Evolutionary conservation across 148 eudicot species (phyloP), one percentile per base, ranked within the genome.

Genomic region (Rhododendron griersonianum): DNA sequence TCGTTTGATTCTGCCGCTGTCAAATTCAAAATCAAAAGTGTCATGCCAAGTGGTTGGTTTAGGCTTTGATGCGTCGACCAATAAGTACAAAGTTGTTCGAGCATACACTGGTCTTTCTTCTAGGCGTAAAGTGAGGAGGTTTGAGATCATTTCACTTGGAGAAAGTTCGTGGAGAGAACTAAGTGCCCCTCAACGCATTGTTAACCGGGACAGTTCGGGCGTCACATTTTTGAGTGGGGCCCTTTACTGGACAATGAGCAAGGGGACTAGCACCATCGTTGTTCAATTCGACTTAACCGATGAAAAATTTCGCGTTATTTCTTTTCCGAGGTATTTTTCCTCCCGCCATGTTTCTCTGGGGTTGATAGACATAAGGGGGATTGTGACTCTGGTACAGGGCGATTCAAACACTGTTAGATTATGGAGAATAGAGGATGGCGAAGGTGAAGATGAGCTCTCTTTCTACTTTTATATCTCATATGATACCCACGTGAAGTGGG

Each of bases 101-200:
- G 44, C 45, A 19, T 84, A 74, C 80, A 74, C 37, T 28, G 13
- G 10, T 61, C 11, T 5, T 15, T 11, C 13, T 41, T n/a, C 23
- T 51, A 5, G 80, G 48, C 14, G 33, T 73, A n/a, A 11, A 74
- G 61, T 50, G 33, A 84, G n/a, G 39, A 84, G 13, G 30, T 74
- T 84, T 74, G 67, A 74, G 81, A 74, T 71, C 65, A 51, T 73
- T 74, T 50, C 80, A 35, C 65, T 74, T 50, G 86, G 86, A 37
- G 86, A 84, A 73, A 73, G 81, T 33, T 84, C 50, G 7, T 84
- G 86, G 86, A 84, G 86, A 45, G 39, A 51, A 53, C 65, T 84
- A 21, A 19, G 2, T 51, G 81, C 30, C 19, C 86, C 86, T 44
- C 28, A 30, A 15, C n/a, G 35, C 7, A 21, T 73, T 35, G 44